A percentile compares a stretch with the other conserved stretches of the same genome.
Conservation (phyloP, 495 filamentous ascomycete genomes). For the Neurospora discreta region DNA sequence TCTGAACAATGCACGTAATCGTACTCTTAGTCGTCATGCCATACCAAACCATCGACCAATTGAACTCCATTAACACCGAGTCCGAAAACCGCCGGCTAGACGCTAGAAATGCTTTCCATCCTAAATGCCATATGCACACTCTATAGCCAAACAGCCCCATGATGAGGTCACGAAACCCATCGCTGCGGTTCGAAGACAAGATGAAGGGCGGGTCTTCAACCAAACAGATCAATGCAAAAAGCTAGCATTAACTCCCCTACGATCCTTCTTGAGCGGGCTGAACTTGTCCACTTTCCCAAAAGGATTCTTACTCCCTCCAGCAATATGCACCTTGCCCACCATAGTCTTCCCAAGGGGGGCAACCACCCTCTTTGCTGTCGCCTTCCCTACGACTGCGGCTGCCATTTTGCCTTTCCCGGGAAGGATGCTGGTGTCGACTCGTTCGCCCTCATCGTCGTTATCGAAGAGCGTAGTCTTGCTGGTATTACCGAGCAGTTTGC, state of each 20-base stretch:
- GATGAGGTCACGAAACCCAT: not conserved
- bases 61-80: not conserved
- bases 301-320: slow-evolving; percentile 26
- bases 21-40: not conserved
- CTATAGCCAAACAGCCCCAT: not conserved
- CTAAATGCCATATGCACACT: slow-evolving; percentile 1
- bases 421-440: slow-evolving; percentile 21
- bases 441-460: slow-evolving; percentile 55
- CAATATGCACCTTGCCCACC: slow-evolving; percentile 4
- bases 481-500: slow-evolving; percentile 52
- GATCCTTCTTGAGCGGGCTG: slow-evolving; percentile 74
- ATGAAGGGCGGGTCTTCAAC: not conserved
- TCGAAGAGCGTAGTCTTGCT: slow-evolving; percentile 56
- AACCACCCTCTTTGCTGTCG: slow-evolving; percentile 20
- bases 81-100: not conserved
- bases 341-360: slow-evolving; percentile 10
- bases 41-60: not conserved
- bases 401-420: slow-evolving; percentile 11
- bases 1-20: not conserved
- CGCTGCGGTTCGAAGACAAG: not conserved
- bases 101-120: not conserved
- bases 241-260: slow-evolving; percentile 44
- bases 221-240: slow-evolving; percentile 31
- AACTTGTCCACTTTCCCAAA: slow-evolving; percentile 42
- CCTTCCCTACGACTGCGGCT: not conserved